Evolutionary conservation across 352 stramenopile genomes (phyloP).

Genomic region (Aphanomyces astaci): DNA sequence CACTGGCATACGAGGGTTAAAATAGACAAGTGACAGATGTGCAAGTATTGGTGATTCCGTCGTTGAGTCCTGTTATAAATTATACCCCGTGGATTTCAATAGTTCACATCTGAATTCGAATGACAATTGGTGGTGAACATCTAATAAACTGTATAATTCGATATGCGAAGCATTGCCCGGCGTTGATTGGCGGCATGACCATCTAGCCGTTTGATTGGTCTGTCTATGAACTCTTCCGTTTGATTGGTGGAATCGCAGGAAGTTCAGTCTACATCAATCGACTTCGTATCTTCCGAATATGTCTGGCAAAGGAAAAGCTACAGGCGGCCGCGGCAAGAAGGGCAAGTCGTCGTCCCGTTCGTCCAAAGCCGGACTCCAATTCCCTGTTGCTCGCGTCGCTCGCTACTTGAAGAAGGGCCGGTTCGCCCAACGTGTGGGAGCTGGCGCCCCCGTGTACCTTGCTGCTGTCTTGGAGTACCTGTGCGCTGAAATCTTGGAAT

Average conservation of each 20-base stretch:
- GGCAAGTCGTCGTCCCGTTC: conserved; percentile 53
- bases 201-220: too few species aligned
- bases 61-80: too few species aligned
- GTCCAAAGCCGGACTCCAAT: conserved; percentile 90
- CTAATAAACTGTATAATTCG: too few species aligned
- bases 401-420: conserved; percentile 89
- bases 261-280: not conserved
- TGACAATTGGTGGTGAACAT: too few species aligned
- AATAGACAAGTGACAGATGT: not conserved
- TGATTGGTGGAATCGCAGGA: not conserved
- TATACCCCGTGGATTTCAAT: too few species aligned
- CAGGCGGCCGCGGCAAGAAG: conserved; percentile 1
- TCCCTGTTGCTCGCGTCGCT: conserved; percentile 90
- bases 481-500: too few species aligned
- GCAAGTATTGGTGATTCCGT: too few species aligned
- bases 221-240: too few species aligned
- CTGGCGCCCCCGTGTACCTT: conserved; percentile 91
- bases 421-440: conserved; percentile 86
- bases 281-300: conserved; percentile 20
- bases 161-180: too few species aligned
- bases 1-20: not conserved
- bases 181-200: too few species aligned
- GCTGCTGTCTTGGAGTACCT: conserved; percentile 91
- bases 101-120: too few species aligned
- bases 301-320: conserved; percentile 4